Conservation (phyloP, 2,329 filamentous ascomycete genomes). For the Verticillium dahliae region DNA sequence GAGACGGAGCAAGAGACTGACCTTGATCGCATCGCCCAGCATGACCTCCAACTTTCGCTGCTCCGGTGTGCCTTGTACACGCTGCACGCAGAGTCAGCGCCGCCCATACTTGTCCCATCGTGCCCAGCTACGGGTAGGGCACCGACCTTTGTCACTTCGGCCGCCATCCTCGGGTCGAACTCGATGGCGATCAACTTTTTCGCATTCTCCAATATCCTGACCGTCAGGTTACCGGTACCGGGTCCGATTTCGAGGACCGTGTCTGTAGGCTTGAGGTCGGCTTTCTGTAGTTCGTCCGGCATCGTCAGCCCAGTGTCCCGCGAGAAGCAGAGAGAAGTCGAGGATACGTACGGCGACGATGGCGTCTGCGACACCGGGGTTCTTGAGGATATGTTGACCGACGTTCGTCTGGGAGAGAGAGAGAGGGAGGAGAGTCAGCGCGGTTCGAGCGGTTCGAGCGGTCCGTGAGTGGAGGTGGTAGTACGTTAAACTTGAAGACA, state of each 20-base stretch:
- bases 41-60: slow-evolving; percentile 82
- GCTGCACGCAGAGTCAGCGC: slow-evolving; percentile 62
- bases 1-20: neutral
- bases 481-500: slow-evolving; percentile 87
- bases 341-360: slow-evolving; percentile 35
- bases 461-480: slow-evolving; percentile 51
- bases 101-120: neutral
- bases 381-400: slow-evolving; percentile 78
- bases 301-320: neutral
- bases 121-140: neutral
- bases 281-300: slow-evolving; percentile 55
- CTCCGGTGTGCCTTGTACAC: slow-evolving; percentile 82
- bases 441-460: slow-evolving; percentile 40
- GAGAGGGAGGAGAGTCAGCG: too few relatives aligned
- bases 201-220: slow-evolving; percentile 80
- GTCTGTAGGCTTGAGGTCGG: slow-evolving; percentile 82
- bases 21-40: slow-evolving; percentile 65
- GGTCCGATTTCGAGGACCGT: slow-evolving; percentile 89
- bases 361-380: slow-evolving; percentile 74
- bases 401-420: slow-evolving; percentile 6
- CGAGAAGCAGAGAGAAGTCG: neutral
- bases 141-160: slow-evolving; percentile 75
- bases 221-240: slow-evolving; percentile 82
- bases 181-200: slow-evolving; percentile 81
- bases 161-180: slow-evolving; percentile 92